Conservation (phyloP, 495 filamentous ascomycete species). For the Penicillium fimorum region DNA sequence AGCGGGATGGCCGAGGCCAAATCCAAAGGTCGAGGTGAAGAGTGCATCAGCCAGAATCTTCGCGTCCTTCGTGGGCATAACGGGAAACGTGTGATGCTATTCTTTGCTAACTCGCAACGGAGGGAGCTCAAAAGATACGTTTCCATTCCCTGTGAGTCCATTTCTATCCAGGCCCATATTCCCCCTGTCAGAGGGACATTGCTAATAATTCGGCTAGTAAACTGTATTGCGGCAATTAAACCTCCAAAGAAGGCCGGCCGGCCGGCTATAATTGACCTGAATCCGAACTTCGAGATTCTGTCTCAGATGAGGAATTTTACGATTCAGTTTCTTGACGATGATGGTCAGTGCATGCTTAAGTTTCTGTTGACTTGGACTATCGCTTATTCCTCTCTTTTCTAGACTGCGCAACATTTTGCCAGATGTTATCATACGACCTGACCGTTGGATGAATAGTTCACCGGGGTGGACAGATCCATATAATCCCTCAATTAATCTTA, state of each 20-base stretch:
- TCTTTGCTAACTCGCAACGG: constrained; percentile 48
- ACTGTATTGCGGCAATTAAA: constrained; percentile 41
- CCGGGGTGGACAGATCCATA: neutral
- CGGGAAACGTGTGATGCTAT: constrained; percentile 39
- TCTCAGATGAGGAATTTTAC: constrained; percentile 42
- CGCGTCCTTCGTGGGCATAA: constrained; percentile 42
- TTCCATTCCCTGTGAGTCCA: constrained; percentile 40
- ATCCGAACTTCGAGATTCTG: constrained; percentile 47
- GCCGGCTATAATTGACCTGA: constrained; percentile 39
- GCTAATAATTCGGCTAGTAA: constrained; percentile 28
- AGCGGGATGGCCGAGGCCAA: constrained; percentile 48
- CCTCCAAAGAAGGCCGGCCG: constrained; percentile 43
- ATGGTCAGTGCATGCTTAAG: constrained; percentile 33
- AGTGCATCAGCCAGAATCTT: constrained; percentile 51
- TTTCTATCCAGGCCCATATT: neutral
- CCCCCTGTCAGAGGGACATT: neutral
- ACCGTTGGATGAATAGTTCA: constrained; percentile 27
- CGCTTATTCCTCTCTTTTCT: constrained; percentile 12
- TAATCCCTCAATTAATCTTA: constrained; percentile 1
- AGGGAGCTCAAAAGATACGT: constrained; percentile 45
- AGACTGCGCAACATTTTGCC: constrained; percentile 27
- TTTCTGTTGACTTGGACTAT: neutral
- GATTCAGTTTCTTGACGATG: constrained; percentile 43
- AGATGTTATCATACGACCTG: constrained; percentile 30
- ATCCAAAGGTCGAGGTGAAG: constrained; percentile 48